Percentiles rank a stretch among this genome's conserved stretches.
These are phyloP conservation scores for Thuidium tamariscinum DNA, from an alignment of 225 moss, liverwort and hornwort genomes.

Conservation along the genomic window DNA sequence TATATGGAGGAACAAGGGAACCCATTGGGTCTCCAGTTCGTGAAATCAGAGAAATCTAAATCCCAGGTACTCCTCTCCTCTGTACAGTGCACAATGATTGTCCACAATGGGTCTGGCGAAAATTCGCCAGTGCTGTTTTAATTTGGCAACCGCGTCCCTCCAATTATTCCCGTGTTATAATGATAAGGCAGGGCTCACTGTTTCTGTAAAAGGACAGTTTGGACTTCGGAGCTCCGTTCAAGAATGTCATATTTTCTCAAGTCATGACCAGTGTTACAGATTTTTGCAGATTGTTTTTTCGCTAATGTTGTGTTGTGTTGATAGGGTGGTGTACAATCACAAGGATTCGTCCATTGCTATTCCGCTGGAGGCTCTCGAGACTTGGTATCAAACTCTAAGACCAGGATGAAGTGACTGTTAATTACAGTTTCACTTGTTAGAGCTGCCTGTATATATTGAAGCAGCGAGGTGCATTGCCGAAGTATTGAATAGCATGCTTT, in stretches of 20 bases:
- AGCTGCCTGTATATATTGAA: background rate
- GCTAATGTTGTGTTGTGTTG: background rate
- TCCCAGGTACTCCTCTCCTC: constrained; percentile 12
- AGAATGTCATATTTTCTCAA: background rate
- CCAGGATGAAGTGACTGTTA: constrained; percentile 23
- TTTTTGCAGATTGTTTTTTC: background rate
- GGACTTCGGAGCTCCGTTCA: background rate
- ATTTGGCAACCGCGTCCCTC: background rate
- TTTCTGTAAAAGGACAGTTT: background rate
- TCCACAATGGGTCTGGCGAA: background rate
- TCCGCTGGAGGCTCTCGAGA: constrained; percentile 71
- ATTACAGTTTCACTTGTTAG: background rate
- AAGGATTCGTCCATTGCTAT: constrained; percentile 82
- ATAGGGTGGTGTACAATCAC: constrained; percentile 61
- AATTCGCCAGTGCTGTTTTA: background rate
- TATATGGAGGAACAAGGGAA: constrained; percentile 57
- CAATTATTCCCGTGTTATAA: no score
- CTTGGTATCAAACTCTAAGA: constrained; percentile 35
- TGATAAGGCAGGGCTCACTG: background rate
- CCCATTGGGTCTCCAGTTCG: constrained; percentile 65
- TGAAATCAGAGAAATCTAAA: constrained; percentile 31
- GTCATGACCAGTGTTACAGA: background rate
- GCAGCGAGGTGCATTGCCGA: background rate
- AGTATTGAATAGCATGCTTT: background rate
- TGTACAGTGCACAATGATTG: background rate